Percentiles rank a stretch among this genome's conserved stretches.
Evolutionary conservation across 345 rosid genomes (phyloP).

Genomic region (Excoecaria cochinchinensis): DNA sequence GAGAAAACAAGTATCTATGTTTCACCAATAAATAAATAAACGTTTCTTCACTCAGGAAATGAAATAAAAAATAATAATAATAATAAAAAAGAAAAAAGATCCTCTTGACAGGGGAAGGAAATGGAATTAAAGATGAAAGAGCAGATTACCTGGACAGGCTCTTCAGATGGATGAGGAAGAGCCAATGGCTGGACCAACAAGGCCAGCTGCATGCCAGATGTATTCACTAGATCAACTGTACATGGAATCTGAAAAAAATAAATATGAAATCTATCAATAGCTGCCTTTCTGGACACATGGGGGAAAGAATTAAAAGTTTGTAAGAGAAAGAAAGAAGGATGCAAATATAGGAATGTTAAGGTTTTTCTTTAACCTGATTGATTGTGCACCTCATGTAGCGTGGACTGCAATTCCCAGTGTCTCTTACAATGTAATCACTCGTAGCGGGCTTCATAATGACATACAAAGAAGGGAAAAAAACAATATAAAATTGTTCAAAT

Average conservation of each 20-base stretch:
- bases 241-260: conserved; percentile 70
- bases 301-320: background rate
- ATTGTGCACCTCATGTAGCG: conserved; percentile 98
- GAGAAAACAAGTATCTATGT: background rate
- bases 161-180: conserved; percentile 94
- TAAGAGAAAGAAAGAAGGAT: background rate
- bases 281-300: background rate
- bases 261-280: background rate
- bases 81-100: background rate
- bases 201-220: conserved; percentile 95
- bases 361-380: conserved; percentile 63
- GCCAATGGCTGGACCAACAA: conserved; percentile 93
- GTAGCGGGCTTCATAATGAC: conserved; percentile 74
- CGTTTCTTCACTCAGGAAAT: background rate
- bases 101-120: background rate
- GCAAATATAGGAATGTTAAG: conserved; percentile 9
- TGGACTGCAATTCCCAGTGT: conserved; percentile 96
- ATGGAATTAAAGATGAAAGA: background rate
- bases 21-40: background rate
- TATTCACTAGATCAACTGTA: conserved; percentile 85
- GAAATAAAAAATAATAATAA: background rate
- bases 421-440: conserved; percentile 80
- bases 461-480: conserved; percentile 20
- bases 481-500: conserved; percentile 8
- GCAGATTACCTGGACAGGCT: conserved; percentile 74